Base-by-base conservation (phyloP, 2,329 filamentous ascomycete genomes). In the Ceratocystis eucalypticola region DNA sequence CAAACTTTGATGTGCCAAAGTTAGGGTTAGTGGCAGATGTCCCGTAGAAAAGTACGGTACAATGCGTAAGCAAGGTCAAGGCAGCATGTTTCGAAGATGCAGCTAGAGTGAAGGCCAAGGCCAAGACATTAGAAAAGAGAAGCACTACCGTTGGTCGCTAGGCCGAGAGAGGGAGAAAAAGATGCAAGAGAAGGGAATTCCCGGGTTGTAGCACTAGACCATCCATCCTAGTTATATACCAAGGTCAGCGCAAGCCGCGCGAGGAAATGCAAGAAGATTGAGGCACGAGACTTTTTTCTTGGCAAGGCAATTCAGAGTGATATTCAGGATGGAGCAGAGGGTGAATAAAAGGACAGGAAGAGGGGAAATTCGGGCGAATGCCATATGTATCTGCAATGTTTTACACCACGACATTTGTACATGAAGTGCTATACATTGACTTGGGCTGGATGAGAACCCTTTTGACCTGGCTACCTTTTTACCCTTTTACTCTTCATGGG, bases 101-200 rank as follows among this genome's bases (percentile, higher is more conserved):
- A 28, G 37, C 37, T 25, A 7, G 48, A 28, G 37, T 8, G 37
- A 41, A 41, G 4, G 37, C 37, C 37, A 41, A 37, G 33, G 28
- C 53, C 55, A 59, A 37, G 25, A 30, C 28, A n/a, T 37, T 33
- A 4, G 25, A 37, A 20, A 22, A 17, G n/a, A 8, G 22, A 33
- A n/a, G 33, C n/a, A n/a, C 17, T n/a, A n/a, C 20, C n/a, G 28
- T n/a, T 59, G 17, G 15, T n/a, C 28, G 17, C 55, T 59, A 59
- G 28, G 17, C 55, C 55, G 55, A 59, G 48, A 5, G n/a, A n/a
- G 48, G 22, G 48, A 25, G n/a, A n/a, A 25, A 53, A 53, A 53
- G 28, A 59, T n/a, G 2, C 20, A 30, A n/a, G 17, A 59, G 48
- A 59, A 59, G 55, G 55, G 55, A 59, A 59, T 59, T 59, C 55